Conservation (phyloP, 805 yeast genomes). For the Cyberlindnera saturnus region DNA sequence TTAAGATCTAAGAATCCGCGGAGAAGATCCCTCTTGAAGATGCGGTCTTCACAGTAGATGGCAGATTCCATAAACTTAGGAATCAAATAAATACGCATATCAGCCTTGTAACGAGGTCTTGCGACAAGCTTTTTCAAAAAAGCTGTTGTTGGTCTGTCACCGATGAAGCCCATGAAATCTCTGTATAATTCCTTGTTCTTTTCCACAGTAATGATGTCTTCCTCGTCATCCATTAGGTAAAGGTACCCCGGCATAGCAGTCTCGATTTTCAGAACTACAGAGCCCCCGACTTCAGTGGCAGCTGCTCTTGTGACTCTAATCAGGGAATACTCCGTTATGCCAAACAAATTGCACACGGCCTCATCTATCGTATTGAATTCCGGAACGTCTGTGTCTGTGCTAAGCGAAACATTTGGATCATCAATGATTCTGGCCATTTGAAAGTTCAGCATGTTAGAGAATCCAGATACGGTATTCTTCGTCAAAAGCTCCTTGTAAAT, state of each 20-base stretch:
- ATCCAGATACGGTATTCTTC: constrained; percentile 16
- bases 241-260: constrained; percentile 49
- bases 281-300: constrained; percentile 44
- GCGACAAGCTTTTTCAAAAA: constrained; percentile 54
- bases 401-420: constrained; percentile 18
- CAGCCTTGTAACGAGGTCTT: constrained; percentile 55
- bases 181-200: constrained; percentile 13
- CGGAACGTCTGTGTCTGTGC: constrained; percentile 20
- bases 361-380: constrained; percentile 36
- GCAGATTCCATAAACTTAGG: constrained; percentile 36
- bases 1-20: constrained; percentile 41
- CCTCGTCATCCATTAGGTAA: constrained; percentile 43
- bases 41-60: constrained; percentile 42
- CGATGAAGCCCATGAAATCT: constrained; percentile 23
- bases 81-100: constrained; percentile 53
- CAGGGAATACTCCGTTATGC: constrained; percentile 35
- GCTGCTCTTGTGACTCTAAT: constrained; percentile 51
- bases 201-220: constrained; percentile 16
- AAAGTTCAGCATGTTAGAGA: constrained; percentile 18
- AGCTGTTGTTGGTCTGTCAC: constrained; percentile 40
- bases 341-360: constrained; percentile 39
- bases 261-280: constrained; percentile 46
- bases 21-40: constrained; percentile 45
- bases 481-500: constrained; percentile 19
- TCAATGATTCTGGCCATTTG: constrained; percentile 17